Evolutionary conservation across 768 basidiomycete species (phyloP).

Genomic region (Collybiopsis luxurians): DNA sequence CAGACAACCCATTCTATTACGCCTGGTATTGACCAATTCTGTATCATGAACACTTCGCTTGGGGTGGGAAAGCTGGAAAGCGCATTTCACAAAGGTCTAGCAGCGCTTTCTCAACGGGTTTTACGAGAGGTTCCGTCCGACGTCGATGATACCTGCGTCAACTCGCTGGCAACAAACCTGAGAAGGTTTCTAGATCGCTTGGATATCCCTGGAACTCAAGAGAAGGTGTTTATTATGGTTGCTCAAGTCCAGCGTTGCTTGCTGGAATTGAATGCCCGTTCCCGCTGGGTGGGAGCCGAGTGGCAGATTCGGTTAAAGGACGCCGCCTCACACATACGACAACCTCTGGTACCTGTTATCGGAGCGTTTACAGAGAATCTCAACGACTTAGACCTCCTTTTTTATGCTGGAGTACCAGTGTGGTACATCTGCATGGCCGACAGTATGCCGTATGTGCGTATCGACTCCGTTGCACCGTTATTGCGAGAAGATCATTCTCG

Average conservation of each 20-base stretch:
- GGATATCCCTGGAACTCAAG: too few species aligned
- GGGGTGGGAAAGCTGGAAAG: too few species aligned
- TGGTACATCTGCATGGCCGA: not conserved
- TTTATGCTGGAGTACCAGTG: not conserved
- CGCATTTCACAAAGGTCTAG: too few species aligned
- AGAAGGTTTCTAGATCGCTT: too few species aligned
- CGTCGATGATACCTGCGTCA: too few species aligned
- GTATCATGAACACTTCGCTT: too few species aligned
- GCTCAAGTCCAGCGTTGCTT: not conserved
- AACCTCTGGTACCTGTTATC: not conserved
- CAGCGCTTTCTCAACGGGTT: too few species aligned
- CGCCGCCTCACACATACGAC: not conserved
- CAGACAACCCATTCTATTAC: too few species aligned
- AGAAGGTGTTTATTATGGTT: not conserved
- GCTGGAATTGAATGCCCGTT: not conserved
- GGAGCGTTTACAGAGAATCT: not conserved
- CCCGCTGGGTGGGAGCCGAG: not conserved
- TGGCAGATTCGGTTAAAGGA: not conserved
- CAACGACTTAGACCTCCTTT: too few species aligned
- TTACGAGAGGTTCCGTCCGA: too few species aligned
- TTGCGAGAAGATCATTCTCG: not conserved
- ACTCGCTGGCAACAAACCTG: too few species aligned
- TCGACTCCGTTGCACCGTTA: not conserved
- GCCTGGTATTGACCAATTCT: too few species aligned
- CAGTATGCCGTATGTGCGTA: not conserved